Evolutionary conservation across 805 yeast genomes (phyloP).

Genomic region (Kluyveromyces dobzhanskii): DNA sequence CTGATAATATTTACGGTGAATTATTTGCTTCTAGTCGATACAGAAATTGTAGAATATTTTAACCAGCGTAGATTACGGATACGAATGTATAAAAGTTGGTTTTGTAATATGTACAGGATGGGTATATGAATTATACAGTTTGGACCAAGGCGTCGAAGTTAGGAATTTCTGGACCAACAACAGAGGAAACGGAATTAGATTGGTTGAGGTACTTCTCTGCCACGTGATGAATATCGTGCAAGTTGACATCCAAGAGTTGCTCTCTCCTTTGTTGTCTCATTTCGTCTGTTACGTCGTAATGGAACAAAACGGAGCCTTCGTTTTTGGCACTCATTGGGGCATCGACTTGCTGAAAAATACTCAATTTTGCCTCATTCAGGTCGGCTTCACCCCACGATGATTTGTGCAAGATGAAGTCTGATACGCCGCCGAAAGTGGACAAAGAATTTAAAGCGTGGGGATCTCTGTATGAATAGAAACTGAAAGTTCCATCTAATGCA

Average conservation of each 20-base stretch:
- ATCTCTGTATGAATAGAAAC: slow-evolving; percentile 87
- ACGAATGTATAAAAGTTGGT: too few relatives aligned
- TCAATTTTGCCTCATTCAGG: slow-evolving; percentile 80
- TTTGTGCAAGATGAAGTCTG: slow-evolving; percentile 38
- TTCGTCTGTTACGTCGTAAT: slow-evolving; percentile 65
- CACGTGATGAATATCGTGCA: slow-evolving; percentile 52
- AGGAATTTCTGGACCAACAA: slow-evolving; percentile 33
- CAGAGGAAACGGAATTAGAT: slow-evolving; percentile 29
- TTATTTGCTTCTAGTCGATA: too few relatives aligned
- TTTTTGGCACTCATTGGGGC: slow-evolving; percentile 76
- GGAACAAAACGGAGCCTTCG: slow-evolving; percentile 64
- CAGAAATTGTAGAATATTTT: too few relatives aligned
- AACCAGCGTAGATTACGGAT: too few relatives aligned
- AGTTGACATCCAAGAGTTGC: slow-evolving; percentile 55
- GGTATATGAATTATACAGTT: neutral
- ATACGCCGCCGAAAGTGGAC: slow-evolving; percentile 46
- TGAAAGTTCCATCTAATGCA: slow-evolving; percentile 70
- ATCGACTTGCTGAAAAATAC: slow-evolving; percentile 86
- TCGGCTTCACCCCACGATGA: slow-evolving; percentile 48
- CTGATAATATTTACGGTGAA: too few relatives aligned
- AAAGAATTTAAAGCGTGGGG: slow-evolving; percentile 76
- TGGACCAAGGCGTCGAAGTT: neutral
- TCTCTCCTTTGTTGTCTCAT: slow-evolving; percentile 77
- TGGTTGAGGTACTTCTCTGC: slow-evolving; percentile 55
- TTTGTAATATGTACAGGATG: neutral